Percentiles rank a stretch among this genome's conserved stretches.
Conservation (phyloP, 768 basidiomycete genomes). For the Kwoniella dejecticola region DNA sequence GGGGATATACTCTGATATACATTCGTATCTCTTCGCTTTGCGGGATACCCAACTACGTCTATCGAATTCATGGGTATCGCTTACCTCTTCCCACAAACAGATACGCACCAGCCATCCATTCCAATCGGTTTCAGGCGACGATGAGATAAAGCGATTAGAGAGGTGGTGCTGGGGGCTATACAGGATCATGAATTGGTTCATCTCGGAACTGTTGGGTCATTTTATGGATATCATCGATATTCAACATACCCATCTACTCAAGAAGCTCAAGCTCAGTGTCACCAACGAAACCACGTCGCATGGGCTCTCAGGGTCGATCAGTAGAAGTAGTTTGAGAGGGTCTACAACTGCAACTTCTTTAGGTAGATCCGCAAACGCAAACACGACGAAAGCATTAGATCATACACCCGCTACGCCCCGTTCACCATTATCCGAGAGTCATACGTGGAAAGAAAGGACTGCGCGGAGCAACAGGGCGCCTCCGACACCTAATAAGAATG, state of each 20-base stretch:
- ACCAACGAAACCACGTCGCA: neutral
- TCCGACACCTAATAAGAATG: constrained; percentile 26
- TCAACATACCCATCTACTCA: constrained; percentile 74
- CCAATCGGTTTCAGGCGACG: constrained; percentile 62
- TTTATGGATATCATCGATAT: constrained; percentile 89
- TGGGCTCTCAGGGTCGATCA: constrained; percentile 16
- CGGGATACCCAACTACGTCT: constrained; percentile 80
- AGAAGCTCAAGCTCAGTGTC: constrained; percentile 50
- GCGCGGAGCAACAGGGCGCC: constrained; percentile 24
- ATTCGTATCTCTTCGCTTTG: constrained; percentile 78
- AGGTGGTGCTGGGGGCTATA: constrained; percentile 85
- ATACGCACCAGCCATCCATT: constrained; percentile 66
- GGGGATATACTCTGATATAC: constrained; percentile 71
- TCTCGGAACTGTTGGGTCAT: constrained; percentile 79
- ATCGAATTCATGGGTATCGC: constrained; percentile 77
- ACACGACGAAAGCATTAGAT: neutral
- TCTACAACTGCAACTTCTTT: neutral
- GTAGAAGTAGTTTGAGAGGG: constrained; percentile 22
- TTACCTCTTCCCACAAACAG: constrained; percentile 82
- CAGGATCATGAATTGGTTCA: constrained; percentile 86
- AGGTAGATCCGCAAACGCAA: neutral
- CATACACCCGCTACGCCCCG: neutral
- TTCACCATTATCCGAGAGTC: constrained; percentile 18
- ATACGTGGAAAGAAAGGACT: constrained; percentile 23
- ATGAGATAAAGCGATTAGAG: constrained; percentile 66